phyloP scores from a whole-genome alignment of 192 early-diverging fungal species.

The Gamsiella multidivaricata region DNA sequence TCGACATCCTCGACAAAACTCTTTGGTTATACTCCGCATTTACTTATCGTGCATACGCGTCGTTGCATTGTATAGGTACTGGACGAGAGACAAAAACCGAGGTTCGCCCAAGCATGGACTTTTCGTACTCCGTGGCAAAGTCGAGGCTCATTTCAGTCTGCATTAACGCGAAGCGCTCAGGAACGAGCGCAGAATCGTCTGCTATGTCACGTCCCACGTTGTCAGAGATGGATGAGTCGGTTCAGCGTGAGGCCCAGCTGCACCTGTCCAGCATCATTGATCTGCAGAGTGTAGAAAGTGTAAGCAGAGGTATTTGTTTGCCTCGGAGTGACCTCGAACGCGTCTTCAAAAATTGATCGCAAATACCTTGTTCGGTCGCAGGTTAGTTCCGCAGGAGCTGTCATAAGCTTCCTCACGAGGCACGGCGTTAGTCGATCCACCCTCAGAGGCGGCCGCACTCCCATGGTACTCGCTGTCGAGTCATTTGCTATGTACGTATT shows the following conservation, averaged over 20 bases:
- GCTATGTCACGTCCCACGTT: not conserved
- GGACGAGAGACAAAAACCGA: constrained; percentile 27
- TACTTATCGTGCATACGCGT: not conserved
- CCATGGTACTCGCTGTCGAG: constrained; percentile 25
- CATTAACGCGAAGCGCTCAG: constrained; percentile 9
- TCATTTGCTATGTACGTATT: constrained; percentile 54
- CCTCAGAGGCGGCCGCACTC: constrained; percentile 3
- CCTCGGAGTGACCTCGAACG: not conserved
- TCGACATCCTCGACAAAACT: not conserved
- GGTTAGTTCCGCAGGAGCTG: constrained; percentile 59
- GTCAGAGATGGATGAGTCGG: constrained; percentile 17
- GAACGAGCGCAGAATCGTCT: not conserved
- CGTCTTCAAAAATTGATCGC: too few species aligned
- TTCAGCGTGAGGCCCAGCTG: constrained; percentile 35
- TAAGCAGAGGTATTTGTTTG: constrained; percentile 9
- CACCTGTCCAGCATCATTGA: constrained; percentile 49
- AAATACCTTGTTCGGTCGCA: constrained; percentile 16
- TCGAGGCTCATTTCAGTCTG: constrained; percentile 41
- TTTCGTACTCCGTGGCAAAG: constrained; percentile 44
- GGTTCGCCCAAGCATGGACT: constrained; percentile 40
- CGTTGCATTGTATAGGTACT: not conserved
- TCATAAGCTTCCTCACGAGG: constrained; percentile 54
- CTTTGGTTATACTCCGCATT: not conserved
- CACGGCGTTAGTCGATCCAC: constrained; percentile 24
- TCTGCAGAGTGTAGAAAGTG: constrained; percentile 53